Evolutionary conservation across 257 asterid species (phyloP).

Genomic region (Solanum megistacrolobum): DNA sequence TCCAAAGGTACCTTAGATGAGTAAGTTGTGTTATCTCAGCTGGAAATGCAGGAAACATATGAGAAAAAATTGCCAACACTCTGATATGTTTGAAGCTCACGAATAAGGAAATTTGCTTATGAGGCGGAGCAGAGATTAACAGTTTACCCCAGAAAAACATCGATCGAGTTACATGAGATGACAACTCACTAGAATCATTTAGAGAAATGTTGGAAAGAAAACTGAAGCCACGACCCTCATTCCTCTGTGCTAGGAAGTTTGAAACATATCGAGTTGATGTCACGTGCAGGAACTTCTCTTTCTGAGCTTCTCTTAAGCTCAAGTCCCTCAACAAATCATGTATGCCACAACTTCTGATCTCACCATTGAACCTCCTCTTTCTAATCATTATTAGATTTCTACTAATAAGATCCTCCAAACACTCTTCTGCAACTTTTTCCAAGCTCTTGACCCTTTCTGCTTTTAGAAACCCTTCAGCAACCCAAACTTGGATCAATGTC

Average conservation of each 20-base stretch:
- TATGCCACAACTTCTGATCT: background rate
- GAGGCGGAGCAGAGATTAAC: background rate
- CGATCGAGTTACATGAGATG: background rate
- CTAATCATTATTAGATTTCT: background rate
- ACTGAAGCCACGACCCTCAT: background rate
- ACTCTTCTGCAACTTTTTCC: slow-evolving; percentile 5
- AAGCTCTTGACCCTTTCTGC: background rate
- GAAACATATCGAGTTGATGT: background rate
- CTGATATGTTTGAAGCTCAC: slow-evolving; percentile 18
- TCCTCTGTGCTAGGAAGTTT: background rate
- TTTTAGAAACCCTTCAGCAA: slow-evolving; percentile 15
- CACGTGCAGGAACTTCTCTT: background rate
- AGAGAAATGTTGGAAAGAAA: background rate
- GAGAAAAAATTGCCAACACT: slow-evolving; percentile 14
- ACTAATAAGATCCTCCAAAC: slow-evolving; percentile 2
- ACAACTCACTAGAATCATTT: background rate
- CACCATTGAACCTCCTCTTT: slow-evolving; percentile 1
- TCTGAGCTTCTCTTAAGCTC: background rate
- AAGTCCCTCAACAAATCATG: slow-evolving; percentile 1
- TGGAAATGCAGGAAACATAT: slow-evolving; percentile 12
- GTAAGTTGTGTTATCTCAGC: slow-evolving; percentile 4
- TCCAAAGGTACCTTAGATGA: slow-evolving; percentile 21
- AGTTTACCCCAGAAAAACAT: slow-evolving; percentile 10
- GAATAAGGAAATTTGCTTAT: background rate
- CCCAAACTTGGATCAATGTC: slow-evolving; percentile 16